Conservation (phyloP, 106 monocot genomes). For the Platanthera guangdongensis region DNA sequence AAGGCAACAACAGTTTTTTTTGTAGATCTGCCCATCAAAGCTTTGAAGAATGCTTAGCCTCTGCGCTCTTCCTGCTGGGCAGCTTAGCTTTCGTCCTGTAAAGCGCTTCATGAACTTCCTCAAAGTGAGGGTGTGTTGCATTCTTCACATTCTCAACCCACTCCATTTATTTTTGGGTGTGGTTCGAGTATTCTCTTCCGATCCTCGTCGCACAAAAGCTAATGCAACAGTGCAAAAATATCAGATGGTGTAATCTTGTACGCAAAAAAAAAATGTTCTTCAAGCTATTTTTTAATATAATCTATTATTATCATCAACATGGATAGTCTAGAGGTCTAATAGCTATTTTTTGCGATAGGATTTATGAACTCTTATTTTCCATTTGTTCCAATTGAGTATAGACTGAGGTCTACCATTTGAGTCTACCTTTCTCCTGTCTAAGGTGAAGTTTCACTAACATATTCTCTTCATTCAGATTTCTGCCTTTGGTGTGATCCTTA, state of each 20-base stretch:
- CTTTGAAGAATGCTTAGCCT: background rate
- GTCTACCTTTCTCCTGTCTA: background rate
- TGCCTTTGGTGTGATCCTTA: no score
- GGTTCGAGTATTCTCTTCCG: slow-evolving; percentile 4
- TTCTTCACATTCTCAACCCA: slow-evolving; percentile 11
- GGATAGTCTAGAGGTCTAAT: no score
- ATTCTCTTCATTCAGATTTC: no score
- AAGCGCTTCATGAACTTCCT: slow-evolving; percentile 1
- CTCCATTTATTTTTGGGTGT: slow-evolving; percentile 8
- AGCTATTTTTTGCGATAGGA: background rate
- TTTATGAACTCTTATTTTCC: background rate
- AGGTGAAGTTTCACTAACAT: background rate
- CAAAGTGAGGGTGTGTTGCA: slow-evolving; percentile 4
- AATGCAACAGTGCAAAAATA: background rate
- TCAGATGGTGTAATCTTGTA: background rate
- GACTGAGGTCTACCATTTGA: no score
- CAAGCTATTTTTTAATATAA: background rate
- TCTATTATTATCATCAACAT: background rate
- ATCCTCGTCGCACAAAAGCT: slow-evolving; percentile 1
- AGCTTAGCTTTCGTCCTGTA: background rate
- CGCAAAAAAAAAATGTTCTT: background rate
- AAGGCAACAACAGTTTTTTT: no score
- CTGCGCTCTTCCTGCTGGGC: background rate
- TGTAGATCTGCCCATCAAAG: background rate
- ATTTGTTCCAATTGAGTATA: no score